Base-by-base conservation (phyloP, 129 eudicot genomes). In the Silybum marianum region DNA sequence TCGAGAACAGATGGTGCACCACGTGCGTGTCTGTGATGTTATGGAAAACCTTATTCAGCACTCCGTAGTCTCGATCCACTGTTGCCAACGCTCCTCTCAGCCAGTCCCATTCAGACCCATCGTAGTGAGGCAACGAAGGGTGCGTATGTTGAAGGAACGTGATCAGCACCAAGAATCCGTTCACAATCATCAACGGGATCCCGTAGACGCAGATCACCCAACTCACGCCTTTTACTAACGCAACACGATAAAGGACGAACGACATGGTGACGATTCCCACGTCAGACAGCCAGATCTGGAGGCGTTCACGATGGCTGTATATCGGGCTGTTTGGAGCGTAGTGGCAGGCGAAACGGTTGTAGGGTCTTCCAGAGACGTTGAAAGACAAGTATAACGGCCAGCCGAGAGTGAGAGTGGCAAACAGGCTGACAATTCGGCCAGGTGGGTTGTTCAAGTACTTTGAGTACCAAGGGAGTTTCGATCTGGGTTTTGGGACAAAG, bases 81-180 rank as follows among this genome's bases (percentile, higher is more conserved):
- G 93, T 89, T 19, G 90, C 93, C 75, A 89, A 34, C 0, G 93
- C 93, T 4, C 93, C 93, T 82, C 83, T 87, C 77, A 89, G 72
- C 93, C 90, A 89, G 40, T 89, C 90, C 89, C 91, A 83, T 38
- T 86, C 89, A 6, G 84, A 72, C 38, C 71, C 39, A 44, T 86
- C 86, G 18, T 83, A 88, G 80, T 82, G 89, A 7, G 89, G 91
- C 74, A 86, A 76, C 0, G 87, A 72, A 62, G 89, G 88, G 89
- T 85, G 89, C 0, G 91, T 85, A 44, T 80, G 89, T 62, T 89
- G 93, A 48, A 89, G 84, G 72, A 73, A 87, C 0, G 93, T 87
- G 70, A 89, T 82, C 76, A 84, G 39, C 30, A 89, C 90, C 1
- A 87, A 84, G 46, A 86, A 87, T 14, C 85, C 90, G 30, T 89